Conservation (phyloP, 2,329 filamentous ascomycete species). For the Ceratocystis variospora region DNA sequence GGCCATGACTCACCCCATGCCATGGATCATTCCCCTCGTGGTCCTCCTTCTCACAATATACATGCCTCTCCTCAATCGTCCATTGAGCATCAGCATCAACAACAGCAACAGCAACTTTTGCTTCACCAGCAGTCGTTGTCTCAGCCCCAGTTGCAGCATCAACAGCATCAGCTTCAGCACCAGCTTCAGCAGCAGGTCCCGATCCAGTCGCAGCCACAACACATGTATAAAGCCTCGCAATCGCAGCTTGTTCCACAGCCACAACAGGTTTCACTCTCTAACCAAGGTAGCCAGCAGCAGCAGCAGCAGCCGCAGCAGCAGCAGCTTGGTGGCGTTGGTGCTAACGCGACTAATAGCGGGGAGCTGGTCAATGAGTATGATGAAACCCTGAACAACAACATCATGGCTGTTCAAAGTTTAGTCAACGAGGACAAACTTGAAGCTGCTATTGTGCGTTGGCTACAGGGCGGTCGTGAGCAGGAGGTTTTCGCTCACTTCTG, state of each 20-base stretch:
- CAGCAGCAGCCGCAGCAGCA: neutral
- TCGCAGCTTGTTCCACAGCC: slow-evolving; percentile 21
- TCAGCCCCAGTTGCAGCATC: slow-evolving; percentile 48
- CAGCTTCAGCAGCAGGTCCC: slow-evolving; percentile 34
- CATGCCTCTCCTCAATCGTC: slow-evolving; percentile 18
- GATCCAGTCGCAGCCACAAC: slow-evolving; percentile 17
- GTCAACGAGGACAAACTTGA: slow-evolving; percentile 50
- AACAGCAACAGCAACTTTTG: slow-evolving; percentile 23
- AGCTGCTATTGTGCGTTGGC: slow-evolving; percentile 51
- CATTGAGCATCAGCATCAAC: slow-evolving; percentile 25
- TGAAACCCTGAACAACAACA: slow-evolving; percentile 40
- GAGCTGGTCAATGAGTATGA: slow-evolving; percentile 22
- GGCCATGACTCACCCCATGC: slow-evolving; percentile 18
- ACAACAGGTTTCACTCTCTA: slow-evolving; percentile 20
- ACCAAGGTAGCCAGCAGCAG: slow-evolving; percentile 21
- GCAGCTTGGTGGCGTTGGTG: neutral
- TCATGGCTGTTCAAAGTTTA: slow-evolving; percentile 46
- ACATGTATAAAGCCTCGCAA: slow-evolving; percentile 21
- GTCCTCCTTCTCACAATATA: slow-evolving; percentile 21
- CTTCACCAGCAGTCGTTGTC: slow-evolving; percentile 35
- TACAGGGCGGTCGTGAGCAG: slow-evolving; percentile 48
- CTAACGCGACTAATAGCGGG: neutral
- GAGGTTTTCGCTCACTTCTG: slow-evolving; percentile 43
- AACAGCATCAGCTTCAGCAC: slow-evolving; percentile 27
- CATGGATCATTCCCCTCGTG: slow-evolving; percentile 18